Base-by-base conservation (phyloP, 2,329 filamentous ascomycete genomes). In the Ophiognomonia clavigignenti-juglandacearum region DNA sequence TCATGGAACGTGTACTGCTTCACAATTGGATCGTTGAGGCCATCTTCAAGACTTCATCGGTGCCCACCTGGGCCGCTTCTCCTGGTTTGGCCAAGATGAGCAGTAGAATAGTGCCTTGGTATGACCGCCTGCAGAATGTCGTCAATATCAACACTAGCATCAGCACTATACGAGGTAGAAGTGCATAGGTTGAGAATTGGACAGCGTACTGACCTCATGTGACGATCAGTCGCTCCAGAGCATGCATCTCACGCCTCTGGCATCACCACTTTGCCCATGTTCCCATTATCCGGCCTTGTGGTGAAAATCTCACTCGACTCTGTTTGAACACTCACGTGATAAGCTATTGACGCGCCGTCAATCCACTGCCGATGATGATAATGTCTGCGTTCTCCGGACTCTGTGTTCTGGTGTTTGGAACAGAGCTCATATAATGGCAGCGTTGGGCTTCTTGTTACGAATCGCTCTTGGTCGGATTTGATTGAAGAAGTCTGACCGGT, bases 301-400 rank as follows among this genome's bases (percentile, higher is more conserved):
- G 32, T 7, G n/a, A 16, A 6, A 8, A 7, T 35, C 7, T 20
- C 35, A 14, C 29, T 23, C 16, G 31, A 20, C 16, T 42, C 36
- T 56, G 59, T 52, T 64, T 53, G n/a, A 19, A n/a, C 26, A 62
- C 58, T 67, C 69, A 82, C 64, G 53, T 74, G 74, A 58, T 75
- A 76, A 9, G 79, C 80, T 6, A 75, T 71, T 39, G 74, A 77
- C 4, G 77, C 70, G n/a, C 82, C 82, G 3, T 78, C 80, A 53
- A 85, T 82, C 82, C 82, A 59, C 75, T 82, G 23, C 82, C 82
- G 24, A 86, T 70, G 37, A 86, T 75, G 13, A 85, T 72, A 1
- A 82, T 69, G 58, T 83, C 80, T 2, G 74, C 77, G 40, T 65
- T 61, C 1, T 61, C 52, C 2, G 82, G 81, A n/a, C n/a, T n/a